A percentile compares a stretch with the other conserved stretches of the same genome.
phyloP scores from a whole-genome alignment of 2,329 filamentous ascomycete species.

The Calonectria fujianensis region DNA sequence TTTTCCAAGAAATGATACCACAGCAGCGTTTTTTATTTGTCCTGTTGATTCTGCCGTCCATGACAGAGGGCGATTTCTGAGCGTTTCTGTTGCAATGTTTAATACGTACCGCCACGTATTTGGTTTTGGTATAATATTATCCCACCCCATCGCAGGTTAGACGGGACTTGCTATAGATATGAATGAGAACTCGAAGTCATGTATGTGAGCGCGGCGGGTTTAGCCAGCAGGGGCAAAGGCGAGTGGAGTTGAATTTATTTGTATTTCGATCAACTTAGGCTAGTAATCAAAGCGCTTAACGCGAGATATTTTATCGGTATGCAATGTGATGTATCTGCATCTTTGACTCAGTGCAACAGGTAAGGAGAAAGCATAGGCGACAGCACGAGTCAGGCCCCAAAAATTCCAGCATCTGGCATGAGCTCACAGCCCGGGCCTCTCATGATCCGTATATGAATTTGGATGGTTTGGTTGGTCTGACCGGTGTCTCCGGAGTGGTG shows the following conservation, averaged over 20 bases:
- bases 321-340: no score
- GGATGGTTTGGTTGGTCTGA: background rate
- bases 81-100: conserved; percentile 27
- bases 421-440: background rate
- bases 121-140: conserved; percentile 27
- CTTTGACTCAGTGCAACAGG: background rate
- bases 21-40: conserved; percentile 31
- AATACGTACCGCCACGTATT: conserved; percentile 26
- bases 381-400: background rate
- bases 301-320: background rate
- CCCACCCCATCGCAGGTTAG: conserved; percentile 24
- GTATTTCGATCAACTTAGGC: background rate
- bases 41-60: conserved; percentile 29
- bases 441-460: background rate
- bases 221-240: background rate
- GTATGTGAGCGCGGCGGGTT: conserved; percentile 22
- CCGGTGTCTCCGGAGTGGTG: background rate
- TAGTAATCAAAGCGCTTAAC: background rate
- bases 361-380: background rate
- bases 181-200: conserved; percentile 27
- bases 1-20: conserved; percentile 48
- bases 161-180: conserved; percentile 20
- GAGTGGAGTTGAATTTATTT: conserved; percentile 26
- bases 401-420: background rate
- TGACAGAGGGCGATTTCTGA: conserved; percentile 25